These are phyloP conservation scores for Myrica gale DNA, from an alignment of 306 rosid genomes.

Conservation along the genomic window DNA sequence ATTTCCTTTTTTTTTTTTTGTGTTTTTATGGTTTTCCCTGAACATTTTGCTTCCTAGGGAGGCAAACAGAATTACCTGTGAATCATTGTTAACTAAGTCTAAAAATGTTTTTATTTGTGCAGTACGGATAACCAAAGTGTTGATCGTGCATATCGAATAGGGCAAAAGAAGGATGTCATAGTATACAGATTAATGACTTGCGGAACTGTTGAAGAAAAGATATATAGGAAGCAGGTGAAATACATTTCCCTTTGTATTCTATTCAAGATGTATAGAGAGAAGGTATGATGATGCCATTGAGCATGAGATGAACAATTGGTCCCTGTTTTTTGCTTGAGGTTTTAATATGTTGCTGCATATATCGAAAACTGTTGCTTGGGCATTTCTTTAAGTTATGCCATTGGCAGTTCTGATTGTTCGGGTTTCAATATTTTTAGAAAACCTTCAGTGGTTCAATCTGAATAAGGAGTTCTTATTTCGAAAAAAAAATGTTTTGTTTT, in stretches of 20 bases:
- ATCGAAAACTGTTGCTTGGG: neutral
- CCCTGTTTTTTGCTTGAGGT: neutral
- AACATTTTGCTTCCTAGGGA: neutral
- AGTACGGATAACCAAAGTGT: slow-evolving; percentile 96
- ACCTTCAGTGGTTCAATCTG: neutral
- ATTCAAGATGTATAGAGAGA: neutral
- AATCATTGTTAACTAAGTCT: slow-evolving; percentile 4
- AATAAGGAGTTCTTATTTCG: neutral
- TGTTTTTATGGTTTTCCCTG: neutral
- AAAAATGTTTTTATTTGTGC: slow-evolving; percentile 23
- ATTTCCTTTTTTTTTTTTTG: neutral
- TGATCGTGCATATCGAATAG: slow-evolving; percentile 96
- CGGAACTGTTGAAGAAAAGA: slow-evolving; percentile 97
- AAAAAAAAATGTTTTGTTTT: neutral
- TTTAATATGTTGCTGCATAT: neutral
- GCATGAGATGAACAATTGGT: too few relatives aligned
- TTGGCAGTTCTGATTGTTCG: neutral
- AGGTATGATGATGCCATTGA: neutral
- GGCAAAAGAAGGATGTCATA: slow-evolving; percentile 84
- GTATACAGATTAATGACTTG: slow-evolving; percentile 93
- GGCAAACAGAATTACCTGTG: slow-evolving; percentile 5
- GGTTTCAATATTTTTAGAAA: neutral
- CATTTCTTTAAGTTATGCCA: neutral
- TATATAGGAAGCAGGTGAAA: slow-evolving; percentile 85
- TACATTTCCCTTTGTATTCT: slow-evolving; percentile 2